Evolutionary conservation across 331 rosid genomes (phyloP).

Genomic region (Saraca asoca): DNA sequence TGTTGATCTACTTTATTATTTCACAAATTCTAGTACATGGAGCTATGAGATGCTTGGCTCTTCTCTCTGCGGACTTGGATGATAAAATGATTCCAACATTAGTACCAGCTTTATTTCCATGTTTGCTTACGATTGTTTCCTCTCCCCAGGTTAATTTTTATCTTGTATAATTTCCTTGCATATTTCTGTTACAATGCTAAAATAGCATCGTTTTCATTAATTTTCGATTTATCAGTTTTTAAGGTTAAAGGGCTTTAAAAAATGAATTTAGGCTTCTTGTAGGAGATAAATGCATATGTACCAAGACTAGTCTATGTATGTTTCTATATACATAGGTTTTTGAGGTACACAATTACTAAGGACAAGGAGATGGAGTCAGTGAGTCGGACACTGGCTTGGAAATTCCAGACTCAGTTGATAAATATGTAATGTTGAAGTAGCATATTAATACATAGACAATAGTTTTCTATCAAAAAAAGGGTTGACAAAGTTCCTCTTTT

Average conservation of each 20-base stretch:
- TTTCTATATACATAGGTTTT: too few relatives aligned
- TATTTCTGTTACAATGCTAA: slow-evolving; percentile 9
- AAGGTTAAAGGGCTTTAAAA: too few relatives aligned
- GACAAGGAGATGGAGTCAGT: not conserved
- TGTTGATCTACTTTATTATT: slow-evolving; percentile 29
- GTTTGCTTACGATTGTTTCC: slow-evolving; percentile 76
- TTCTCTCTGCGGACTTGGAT: slow-evolving; percentile 86
- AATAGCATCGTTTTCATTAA: too few relatives aligned
- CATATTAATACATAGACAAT: not conserved
- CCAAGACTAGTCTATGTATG: too few relatives aligned
- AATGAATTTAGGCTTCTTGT: too few relatives aligned
- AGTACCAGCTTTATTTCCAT: slow-evolving; percentile 78
- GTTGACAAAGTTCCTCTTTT: not conserved
- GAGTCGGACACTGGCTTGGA: not conserved
- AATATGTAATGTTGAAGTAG: not conserved
- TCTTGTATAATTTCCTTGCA: slow-evolving; percentile 14
- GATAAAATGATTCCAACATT: slow-evolving; percentile 76
- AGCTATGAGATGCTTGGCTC: slow-evolving; percentile 90
- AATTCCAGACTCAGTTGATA: not conserved
- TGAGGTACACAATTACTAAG: too few relatives aligned
- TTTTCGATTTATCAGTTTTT: too few relatives aligned
- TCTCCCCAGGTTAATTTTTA: slow-evolving; percentile 67
- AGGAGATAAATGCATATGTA: too few relatives aligned
- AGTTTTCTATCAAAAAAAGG: too few relatives aligned
- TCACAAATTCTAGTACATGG: slow-evolving; percentile 68